Base-by-base conservation (phyloP, 371 early-diverging fungal genomes). In the Phascolomyces articulosus region DNA sequence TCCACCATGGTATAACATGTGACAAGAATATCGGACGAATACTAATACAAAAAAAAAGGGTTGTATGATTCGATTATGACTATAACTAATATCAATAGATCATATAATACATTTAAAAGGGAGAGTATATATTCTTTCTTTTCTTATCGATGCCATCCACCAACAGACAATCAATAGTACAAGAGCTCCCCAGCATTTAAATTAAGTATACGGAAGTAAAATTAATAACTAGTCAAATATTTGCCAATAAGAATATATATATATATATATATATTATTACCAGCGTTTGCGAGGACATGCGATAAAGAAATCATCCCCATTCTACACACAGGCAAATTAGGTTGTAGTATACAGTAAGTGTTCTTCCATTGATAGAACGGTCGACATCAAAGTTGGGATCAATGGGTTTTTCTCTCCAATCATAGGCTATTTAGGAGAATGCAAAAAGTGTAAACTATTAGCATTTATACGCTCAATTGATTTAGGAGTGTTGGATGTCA, bases 261-360 rank as follows among this genome's bases (percentile, higher is more conserved):
- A n/a, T n/a, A n/a, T n/a, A n/a, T n/a, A n/a, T n/a, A n/a, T n/a
- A n/a, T n/a, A n/a, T n/a, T n/a, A n/a, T n/a, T n/a, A n/a, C n/a
- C n/a, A n/a, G n/a, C n/a, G n/a, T n/a, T n/a, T 29, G 77, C 20
- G 29, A 55, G 31, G 15, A 31, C 28, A 3, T 13, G 29, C 1
- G 94, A 92, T 9, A 95, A 76, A 58, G 92, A 93, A 16, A 94
- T 80, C 20, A 91, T 86, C 20, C 95, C 95, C 10, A 90, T 88
- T 27, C 95, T 93, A 2, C 91, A 90, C 13, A 92, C 84, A 13
- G 88, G 74, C 93, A 90, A 28, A 89, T 86, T 9, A 89, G 66
- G 72, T 87, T 89, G 34, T 85, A 78, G 55, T 83, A 86, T 26
- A 84, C 79, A 21, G 70, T 67, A 57, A 80, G 79, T 23, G 67